A percentile compares a stretch with the other conserved stretches of the same genome.
Evolutionary conservation across 2,329 filamentous ascomycete genomes (phyloP).

Genomic region (Arthrobotrys sinensis): DNA sequence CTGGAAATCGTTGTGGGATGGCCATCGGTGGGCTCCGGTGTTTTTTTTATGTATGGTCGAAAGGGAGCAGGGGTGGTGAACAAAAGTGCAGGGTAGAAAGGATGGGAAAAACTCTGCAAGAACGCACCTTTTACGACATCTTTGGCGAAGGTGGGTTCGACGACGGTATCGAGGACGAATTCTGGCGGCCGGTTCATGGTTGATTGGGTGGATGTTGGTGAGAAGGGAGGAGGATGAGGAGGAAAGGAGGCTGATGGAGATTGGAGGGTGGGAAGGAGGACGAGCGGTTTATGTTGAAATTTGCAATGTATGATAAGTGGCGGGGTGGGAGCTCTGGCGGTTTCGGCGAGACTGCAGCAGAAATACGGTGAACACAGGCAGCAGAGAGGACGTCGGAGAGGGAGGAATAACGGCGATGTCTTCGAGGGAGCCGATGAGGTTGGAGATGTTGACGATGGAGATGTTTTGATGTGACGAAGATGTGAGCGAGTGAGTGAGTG

Average conservation of each 20-base stretch:
- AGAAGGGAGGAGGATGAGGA: conserved; percentile 25
- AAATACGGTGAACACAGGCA: conserved; percentile 60
- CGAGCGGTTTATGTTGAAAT: conserved; percentile 29
- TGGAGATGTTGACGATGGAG: conserved; percentile 11
- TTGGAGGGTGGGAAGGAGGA: conserved; percentile 1
- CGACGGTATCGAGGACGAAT: conserved; percentile 93
- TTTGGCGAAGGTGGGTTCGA: conserved; percentile 88
- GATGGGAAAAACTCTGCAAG: conserved; percentile 29
- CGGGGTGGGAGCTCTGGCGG: conserved; percentile 31
- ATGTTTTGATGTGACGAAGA: not conserved
- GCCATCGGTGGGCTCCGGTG: conserved; percentile 43
- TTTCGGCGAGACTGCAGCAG: not conserved
- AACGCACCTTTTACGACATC: conserved; percentile 91
- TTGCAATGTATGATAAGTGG: conserved; percentile 5
- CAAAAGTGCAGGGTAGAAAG: conserved; percentile 53
- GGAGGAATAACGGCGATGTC: not conserved
- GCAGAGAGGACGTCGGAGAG: not conserved
- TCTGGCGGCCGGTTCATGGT: conserved; percentile 82
- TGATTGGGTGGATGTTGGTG: conserved; percentile 39
- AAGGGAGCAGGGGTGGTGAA: conserved; percentile 7
- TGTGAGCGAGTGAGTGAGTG: not conserved
- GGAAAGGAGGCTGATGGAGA: not conserved
- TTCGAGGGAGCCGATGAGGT: not conserved
- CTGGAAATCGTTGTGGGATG: not conserved
- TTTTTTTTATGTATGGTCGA: conserved; percentile 19